Base-by-base conservation (phyloP, 1,139 yeast species). In the Pichia sp. region DNA sequence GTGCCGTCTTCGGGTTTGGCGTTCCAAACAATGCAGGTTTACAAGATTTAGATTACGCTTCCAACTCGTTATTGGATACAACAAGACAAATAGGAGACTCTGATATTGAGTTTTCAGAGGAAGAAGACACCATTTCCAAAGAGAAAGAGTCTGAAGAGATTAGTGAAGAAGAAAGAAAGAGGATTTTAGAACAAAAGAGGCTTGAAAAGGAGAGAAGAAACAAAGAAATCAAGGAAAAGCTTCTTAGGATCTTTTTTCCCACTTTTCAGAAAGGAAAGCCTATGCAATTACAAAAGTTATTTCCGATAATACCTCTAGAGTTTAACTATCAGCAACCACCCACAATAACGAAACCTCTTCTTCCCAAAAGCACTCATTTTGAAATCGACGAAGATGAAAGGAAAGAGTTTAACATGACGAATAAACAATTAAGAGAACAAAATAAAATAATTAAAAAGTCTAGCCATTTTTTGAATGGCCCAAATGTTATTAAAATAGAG, bases 281-380 rank as follows among this genome's bases (percentile, higher is more conserved):
- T 1, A 74, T 86, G 64, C 81, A 83, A 62, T 82, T 86, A 78
- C 89, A 86, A 66, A 69, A 80, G 6, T 72, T 87, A 50, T 87
- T 86, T 64, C 81, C 86, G 4, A 83, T 90, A 1, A 75, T 77
- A 29, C 87, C 92, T 0, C 70, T 74, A 34, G 78, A 76, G 55
- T 80, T 79, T 61, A 71, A 73, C 40, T 81, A 76, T 54, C 80
- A 82, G 36, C 72, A 74, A 38, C 87, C 90, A 0, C 75, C 75
- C 1, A 70, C 76, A 13, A 72, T 64, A 7, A 67, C 72, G n/a
- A 79, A 81, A 56, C 87, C 90, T 0, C 69, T 87, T 49, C 73
- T 85, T 1, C 95, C 96, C 0, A 75, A 82, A 1, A 80, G 76
- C 55, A 57, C 80, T 19, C 68, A 72, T 8, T 70, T 84, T 43